Conservation (phyloP, 2,329 filamentous ascomycete genomes). For the Cercospora zeae-maydis region DNA sequence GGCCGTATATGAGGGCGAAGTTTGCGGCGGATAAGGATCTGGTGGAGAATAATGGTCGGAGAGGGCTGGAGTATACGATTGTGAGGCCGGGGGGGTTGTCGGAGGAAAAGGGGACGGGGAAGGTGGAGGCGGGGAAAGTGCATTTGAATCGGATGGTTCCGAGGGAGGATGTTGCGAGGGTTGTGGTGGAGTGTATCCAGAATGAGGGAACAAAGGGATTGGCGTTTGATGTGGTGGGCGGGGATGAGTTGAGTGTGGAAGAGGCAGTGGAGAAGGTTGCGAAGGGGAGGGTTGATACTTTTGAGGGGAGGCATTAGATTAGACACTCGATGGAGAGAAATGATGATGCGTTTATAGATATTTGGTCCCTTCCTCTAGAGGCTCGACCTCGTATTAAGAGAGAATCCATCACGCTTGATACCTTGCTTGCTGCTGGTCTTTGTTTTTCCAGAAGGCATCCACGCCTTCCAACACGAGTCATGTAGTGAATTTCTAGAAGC, state of each 20-base stretch:
- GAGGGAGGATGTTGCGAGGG: conserved; percentile 58
- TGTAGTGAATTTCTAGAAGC: too few relatives aligned
- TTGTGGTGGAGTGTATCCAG: conserved; percentile 54
- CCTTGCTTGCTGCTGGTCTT: not conserved
- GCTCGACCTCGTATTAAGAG: not conserved
- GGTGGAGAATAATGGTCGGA: conserved; percentile 38
- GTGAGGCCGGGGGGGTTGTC: conserved; percentile 44
- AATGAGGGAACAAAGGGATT: conserved; percentile 45
- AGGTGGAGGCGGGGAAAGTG: conserved; percentile 44
- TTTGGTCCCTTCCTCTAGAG: not conserved
- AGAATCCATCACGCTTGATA: not conserved
- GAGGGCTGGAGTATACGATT: conserved; percentile 47
- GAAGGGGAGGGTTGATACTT: conserved; percentile 37
- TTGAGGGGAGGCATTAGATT: conserved; percentile 35
- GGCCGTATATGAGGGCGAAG: conserved; percentile 44
- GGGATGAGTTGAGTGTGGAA: conserved; percentile 36
- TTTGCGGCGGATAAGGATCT: conserved; percentile 43
- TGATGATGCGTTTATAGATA: not conserved
- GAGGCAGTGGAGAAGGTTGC: conserved; percentile 43
- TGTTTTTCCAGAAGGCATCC: too few relatives aligned
- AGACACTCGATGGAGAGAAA: not conserved
- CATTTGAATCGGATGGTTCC: conserved; percentile 43
- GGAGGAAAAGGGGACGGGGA: conserved; percentile 47
- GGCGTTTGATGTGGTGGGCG: conserved; percentile 46
- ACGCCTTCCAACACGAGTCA: too few relatives aligned